These are phyloP conservation scores for Intubia oerlemansii DNA, from an alignment of 2,329 filamentous ascomycete genomes.

Conservation along the genomic window DNA sequence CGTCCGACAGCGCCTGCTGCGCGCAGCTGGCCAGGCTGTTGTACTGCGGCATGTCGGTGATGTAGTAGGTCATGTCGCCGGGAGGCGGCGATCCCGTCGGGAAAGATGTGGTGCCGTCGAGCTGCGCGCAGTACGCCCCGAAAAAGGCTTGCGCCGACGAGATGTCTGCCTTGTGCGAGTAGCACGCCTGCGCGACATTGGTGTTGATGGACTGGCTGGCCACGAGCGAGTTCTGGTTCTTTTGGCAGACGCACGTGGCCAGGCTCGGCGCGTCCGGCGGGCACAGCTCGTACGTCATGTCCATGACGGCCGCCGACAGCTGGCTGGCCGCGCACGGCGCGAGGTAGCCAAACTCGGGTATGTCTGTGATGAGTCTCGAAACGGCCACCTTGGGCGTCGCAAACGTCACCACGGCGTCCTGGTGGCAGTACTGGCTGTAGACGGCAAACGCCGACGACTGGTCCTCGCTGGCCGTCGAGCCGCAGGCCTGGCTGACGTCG, in stretches of 20 bases:
- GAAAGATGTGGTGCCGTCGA: slow-evolving; percentile 25
- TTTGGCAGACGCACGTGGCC: slow-evolving; percentile 29
- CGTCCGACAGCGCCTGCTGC: slow-evolving; percentile 20
- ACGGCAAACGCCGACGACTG: slow-evolving; percentile 23
- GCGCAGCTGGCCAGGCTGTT: slow-evolving; percentile 23
- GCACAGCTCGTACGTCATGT: slow-evolving; percentile 12
- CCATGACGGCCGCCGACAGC: slow-evolving; percentile 18
- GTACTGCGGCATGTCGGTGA: slow-evolving; percentile 27
- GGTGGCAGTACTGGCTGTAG: slow-evolving; percentile 26
- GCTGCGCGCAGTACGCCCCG: slow-evolving; percentile 28
- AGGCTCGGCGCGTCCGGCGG: slow-evolving; percentile 12
- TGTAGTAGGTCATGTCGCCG: slow-evolving; percentile 33
- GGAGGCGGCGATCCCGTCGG: slow-evolving; percentile 23
- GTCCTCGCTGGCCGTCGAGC: slow-evolving; percentile 24
- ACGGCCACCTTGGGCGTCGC: slow-evolving; percentile 21
- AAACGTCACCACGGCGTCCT: slow-evolving; percentile 17
- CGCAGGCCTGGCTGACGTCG: slow-evolving; percentile 21
- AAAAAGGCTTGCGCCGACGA: slow-evolving; percentile 28
- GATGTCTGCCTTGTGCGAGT: slow-evolving; percentile 23
- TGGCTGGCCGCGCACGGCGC: slow-evolving; percentile 21
- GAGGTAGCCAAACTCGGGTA: slow-evolving; percentile 20
- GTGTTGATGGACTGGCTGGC: slow-evolving; percentile 22
- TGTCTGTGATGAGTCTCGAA: slow-evolving; percentile 26
- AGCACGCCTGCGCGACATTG: slow-evolving; percentile 22
- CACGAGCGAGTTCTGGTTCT: slow-evolving; percentile 23